Base-by-base conservation (phyloP, 2,329 filamentous ascomycete species). In the Immersiporthe knoxdaviesiana region DNA sequence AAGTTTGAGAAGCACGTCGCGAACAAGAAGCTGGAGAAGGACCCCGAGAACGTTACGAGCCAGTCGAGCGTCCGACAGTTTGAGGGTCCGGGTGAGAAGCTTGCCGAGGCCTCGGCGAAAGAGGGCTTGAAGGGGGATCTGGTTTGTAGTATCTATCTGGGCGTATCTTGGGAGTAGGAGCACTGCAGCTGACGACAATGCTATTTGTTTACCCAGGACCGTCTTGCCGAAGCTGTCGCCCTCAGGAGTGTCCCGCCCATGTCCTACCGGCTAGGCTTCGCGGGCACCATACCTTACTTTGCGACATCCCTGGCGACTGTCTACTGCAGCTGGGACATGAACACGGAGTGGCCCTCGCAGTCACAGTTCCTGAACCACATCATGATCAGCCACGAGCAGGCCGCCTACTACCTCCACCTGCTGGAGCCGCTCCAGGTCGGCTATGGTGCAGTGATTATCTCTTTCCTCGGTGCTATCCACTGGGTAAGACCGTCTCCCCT, bases 401-500 rank as follows among this genome's bases (percentile, higher is more conserved):
- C 94, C 2, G 88, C 90, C 71, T 81, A 91, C 32, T 83, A 93
- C 67, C 85, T 97, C 12, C 86, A 90, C 73, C 79, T 93, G 21
- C 84, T 97, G 39, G 94, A 97, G 81, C 94, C 94, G 16, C 82
- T 97, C 66, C 95, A 97, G 80, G 87, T 97, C 67, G 94, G 93
- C 70, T 97, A 97, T 75, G 94, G 95, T 67, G 95, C 94, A 62
- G 89, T 97, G 69, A 96, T 97, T 75, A 92, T 97, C 75, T 97
- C 94, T 37, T 97, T 97, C 84, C 87, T 97, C 1, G 95, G 95
- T 59, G 94, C 94, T 44, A 90, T 97, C 75, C 95, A 97, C 80
- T 97, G 88, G 95, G 92, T 82, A 74, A 71, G 79, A 37, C 24
- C 10, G 1, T 10, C 14, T 27, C 12, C 16, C 37, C 12, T 16